A percentile compares a stretch with the other conserved stretches of the same genome.
These are phyloP conservation scores for Cytospora chrysosperma DNA, from an alignment of 2,329 filamentous ascomycete species.

Conservation along the genomic window DNA sequence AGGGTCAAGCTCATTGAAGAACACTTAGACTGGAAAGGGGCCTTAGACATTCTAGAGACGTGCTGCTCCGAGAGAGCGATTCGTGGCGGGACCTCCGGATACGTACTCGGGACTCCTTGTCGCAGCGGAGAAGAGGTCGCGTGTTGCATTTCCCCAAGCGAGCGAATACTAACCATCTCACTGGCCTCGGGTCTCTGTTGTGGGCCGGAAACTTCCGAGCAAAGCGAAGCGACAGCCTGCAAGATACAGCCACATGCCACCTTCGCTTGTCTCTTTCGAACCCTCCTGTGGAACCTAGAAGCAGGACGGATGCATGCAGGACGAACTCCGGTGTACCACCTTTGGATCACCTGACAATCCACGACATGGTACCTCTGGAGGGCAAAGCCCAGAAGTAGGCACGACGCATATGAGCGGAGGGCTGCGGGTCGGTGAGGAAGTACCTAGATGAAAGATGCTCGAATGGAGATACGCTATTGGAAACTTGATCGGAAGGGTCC, in stretches of 20 bases:
- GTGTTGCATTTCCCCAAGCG: background rate
- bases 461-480: background rate
- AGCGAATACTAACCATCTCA: background rate
- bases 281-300: background rate
- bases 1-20: background rate
- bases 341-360: background rate
- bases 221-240: background rate
- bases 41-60: background rate
- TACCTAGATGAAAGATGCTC: background rate
- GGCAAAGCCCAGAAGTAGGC: background rate
- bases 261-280: background rate
- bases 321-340: background rate
- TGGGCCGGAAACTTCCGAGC: background rate
- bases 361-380: background rate
- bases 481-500: slow-evolving; percentile 38
- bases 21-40: background rate
- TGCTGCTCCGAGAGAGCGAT: background rate
- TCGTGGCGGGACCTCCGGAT: background rate
- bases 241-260: background rate
- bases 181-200: background rate
- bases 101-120: background rate
- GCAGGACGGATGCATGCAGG: background rate
- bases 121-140: background rate
- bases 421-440: background rate
- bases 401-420: background rate